These are phyloP conservation scores for Nicotiana noctiflora DNA, from an alignment of 257 asterid species.

Conservation along the genomic window DNA sequence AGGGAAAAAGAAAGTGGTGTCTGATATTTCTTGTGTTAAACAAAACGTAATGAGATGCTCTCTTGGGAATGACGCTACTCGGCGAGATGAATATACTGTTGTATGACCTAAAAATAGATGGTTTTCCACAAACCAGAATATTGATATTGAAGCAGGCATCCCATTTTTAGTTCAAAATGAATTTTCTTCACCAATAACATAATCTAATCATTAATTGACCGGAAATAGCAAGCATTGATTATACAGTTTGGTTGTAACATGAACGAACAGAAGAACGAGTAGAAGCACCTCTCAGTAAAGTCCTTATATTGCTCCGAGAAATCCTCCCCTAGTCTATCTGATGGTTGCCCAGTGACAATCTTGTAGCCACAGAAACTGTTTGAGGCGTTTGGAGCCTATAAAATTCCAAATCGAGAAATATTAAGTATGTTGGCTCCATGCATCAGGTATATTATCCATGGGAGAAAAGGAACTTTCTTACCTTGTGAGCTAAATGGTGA, in stretches of 20 bases:
- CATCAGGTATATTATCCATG: neutral
- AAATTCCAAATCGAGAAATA: slow-evolving; percentile 11
- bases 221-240: neutral
- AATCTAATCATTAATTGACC: neutral
- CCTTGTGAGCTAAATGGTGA: slow-evolving; percentile 93
- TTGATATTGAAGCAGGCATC: neutral
- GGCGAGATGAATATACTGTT: neutral
- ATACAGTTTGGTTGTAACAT: neutral
- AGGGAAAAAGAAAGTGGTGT: neutral
- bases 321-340: slow-evolving; percentile 97
- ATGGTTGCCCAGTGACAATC: slow-evolving; percentile 95
- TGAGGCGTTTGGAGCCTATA: slow-evolving; percentile 81
- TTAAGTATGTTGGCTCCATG: neutral
- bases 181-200: neutral
- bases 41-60: neutral
- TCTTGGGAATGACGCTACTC: neutral
- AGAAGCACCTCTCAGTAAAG: slow-evolving; percentile 68
- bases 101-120: neutral
- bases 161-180: neutral
- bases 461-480: slow-evolving; percentile 17
- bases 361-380: slow-evolving; percentile 93
- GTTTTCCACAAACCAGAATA: neutral
- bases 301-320: slow-evolving; percentile 77
- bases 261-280: neutral
- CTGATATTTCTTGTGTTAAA: neutral